Conservation (phyloP, 163 green algal species). For the Prototheca wickerhamii region DNA sequence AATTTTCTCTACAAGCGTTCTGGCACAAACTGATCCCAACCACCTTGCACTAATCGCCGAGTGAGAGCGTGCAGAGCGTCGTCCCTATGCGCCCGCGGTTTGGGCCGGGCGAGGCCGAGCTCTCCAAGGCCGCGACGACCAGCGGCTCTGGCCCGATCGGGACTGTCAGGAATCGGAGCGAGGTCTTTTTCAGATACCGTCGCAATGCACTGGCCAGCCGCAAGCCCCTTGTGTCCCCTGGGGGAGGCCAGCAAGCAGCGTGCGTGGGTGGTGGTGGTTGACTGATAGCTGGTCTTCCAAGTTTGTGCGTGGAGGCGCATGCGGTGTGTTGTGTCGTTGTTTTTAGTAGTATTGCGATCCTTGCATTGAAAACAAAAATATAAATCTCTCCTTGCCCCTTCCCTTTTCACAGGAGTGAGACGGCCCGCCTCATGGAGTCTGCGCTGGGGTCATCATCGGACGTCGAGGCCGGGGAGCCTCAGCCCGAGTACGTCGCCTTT, state of each 20-base stretch:
- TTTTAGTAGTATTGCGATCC: no score
- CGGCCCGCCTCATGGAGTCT: slow-evolving; percentile 21
- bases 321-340: no score
- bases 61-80: background rate
- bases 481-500: slow-evolving; percentile 42
- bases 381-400: background rate
- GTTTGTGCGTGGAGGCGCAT: no score
- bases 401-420: slow-evolving; percentile 18
- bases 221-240: slow-evolving; percentile 6
- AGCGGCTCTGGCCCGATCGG: slow-evolving; percentile 21
- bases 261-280: no score
- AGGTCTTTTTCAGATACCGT: slow-evolving; percentile 47
- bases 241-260: background rate
- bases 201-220: slow-evolving; percentile 23
- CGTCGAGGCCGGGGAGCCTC: slow-evolving; percentile 19
- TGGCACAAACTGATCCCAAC: no score
- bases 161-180: slow-evolving; percentile 39
- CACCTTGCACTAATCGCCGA: no score
- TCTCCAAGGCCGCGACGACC: slow-evolving; percentile 1
- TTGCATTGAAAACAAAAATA: no score
- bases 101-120: background rate
- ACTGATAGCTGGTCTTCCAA: no score
- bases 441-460: slow-evolving; percentile 23
- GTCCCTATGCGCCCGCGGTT: background rate
- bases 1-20: no score